Evolutionary conservation across 208 protist species (phyloP).

Genomic region (Naegleria gruberi): DNA sequence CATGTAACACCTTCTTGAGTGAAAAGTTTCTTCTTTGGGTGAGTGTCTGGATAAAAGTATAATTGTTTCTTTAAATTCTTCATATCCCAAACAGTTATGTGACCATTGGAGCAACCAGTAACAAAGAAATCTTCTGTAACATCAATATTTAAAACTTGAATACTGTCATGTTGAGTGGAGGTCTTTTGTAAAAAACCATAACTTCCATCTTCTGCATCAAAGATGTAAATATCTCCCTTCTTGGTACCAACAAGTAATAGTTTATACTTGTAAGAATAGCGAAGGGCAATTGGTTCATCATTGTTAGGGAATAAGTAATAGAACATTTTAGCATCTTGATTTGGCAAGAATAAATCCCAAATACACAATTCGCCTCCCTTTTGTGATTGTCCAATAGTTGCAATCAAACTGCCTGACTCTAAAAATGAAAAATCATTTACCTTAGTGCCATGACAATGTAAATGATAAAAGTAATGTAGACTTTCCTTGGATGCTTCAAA

Average conservation of each 20-base stretch:
- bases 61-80: conserved; percentile 1
- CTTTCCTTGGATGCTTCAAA: conserved; percentile 7
- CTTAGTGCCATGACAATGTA: neutral
- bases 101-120: conserved; percentile 17
- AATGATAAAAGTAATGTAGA: neutral
- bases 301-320: neutral
- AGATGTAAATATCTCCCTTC: conserved; percentile 5
- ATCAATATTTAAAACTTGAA: neutral
- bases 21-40: neutral
- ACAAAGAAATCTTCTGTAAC: conserved; percentile 23
- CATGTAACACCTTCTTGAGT: neutral
- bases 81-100: conserved; percentile 22
- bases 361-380: neutral
- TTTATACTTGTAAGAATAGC: neutral
- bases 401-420: conserved; percentile 2
- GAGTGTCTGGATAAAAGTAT: neutral
- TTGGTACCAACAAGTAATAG: conserved; percentile 3
- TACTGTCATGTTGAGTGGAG: neutral
- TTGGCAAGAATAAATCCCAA: conserved; percentile 22
- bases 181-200: neutral
- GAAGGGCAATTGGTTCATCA: conserved; percentile 1
- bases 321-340: neutral
- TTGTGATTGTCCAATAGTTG: conserved; percentile 6
- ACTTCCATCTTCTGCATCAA: neutral
- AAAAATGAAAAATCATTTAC: conserved; percentile 22